Evolutionary conservation across 371 early-diverging fungal genomes (phyloP), one percentile per base, ranked within the genome.

Genomic region (Globomyces sp.): DNA sequence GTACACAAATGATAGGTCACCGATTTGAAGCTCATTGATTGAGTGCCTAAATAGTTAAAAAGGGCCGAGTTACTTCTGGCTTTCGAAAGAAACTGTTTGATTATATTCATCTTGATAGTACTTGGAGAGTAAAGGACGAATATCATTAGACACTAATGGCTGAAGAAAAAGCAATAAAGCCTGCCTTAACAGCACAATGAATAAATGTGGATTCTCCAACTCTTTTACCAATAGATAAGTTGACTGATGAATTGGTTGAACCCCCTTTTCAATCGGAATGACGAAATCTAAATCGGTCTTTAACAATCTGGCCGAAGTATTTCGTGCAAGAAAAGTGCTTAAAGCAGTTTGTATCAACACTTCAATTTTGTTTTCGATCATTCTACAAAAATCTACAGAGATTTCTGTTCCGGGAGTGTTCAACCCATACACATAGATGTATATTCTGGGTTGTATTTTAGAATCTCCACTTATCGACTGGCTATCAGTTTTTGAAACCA

Each of bases 381-480:
- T 72, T 1, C 74, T 74, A n/a, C 87, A 84, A 3, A 92, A 79
- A 13, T 90, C 89, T 41, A 79, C 79, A 0, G 86, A 86, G 41
- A 90, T 85, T 52, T 86, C 84, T 9, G 66, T 70, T 1, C 80
- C 78, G 1, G 90, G 87, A 0, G 71, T 59, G n/a, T 91, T 88
- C 4, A 92, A 81, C 3, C 94, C 92, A 71, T 83, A 86, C 0
- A 93, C 89, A 50, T 90, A 85, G 24, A 93, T 68, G 42, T 49
- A 60, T 46, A 36, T 49, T 55, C 24, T 47, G 42, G 11, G 6
- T 3, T 60, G 43, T 41, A 37, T 46, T 60, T 60, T 60, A 8
- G 55, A 13, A 5, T 36, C 40, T 5, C 55, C 39, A 24, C 24
- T 24, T 24, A 24, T 24, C 24, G 24, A 24, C 24, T 24, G 24